Percentiles rank a stretch among this genome's conserved stretches.
phyloP scores from a whole-genome alignment of 1,284 basidiomycete species.

The Trametes versicolor region DNA sequence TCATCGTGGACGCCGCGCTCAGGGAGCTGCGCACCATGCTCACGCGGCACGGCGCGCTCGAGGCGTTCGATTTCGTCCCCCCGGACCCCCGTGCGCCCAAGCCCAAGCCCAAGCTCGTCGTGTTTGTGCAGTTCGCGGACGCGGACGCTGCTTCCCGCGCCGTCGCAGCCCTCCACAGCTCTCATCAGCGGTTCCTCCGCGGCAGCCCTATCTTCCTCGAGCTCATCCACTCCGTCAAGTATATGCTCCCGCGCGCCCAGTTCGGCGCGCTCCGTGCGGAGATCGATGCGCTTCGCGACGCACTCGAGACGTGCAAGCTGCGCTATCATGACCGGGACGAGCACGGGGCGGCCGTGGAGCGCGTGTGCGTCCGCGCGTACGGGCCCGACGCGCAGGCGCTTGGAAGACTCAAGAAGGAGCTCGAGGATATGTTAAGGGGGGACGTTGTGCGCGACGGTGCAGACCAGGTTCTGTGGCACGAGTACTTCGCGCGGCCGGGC shows the following conservation, averaged over 20 bases:
- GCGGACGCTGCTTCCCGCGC: slow-evolving; percentile 39
- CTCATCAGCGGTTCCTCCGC: slow-evolving; percentile 34
- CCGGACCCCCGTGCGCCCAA: slow-evolving; percentile 13
- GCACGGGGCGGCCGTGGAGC: slow-evolving; percentile 30
- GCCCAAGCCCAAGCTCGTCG: slow-evolving; percentile 37
- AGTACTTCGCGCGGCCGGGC: slow-evolving; percentile 52
- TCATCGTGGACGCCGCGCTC: slow-evolving; percentile 23
- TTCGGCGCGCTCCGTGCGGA: slow-evolving; percentile 40
- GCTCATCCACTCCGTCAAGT: slow-evolving; percentile 43
- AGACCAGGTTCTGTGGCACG: slow-evolving; percentile 54
- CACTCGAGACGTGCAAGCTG: slow-evolving; percentile 43
- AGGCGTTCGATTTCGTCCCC: slow-evolving; percentile 38
- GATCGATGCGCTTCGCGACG: slow-evolving; percentile 44
- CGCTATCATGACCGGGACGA: slow-evolving; percentile 46
- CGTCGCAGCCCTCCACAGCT: slow-evolving; percentile 32
- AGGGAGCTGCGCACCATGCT: slow-evolving; percentile 29
- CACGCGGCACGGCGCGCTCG: slow-evolving; percentile 31
- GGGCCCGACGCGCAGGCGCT: slow-evolving; percentile 48
- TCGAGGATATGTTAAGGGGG: slow-evolving; percentile 52
- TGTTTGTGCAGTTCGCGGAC: slow-evolving; percentile 41
- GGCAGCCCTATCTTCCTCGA: slow-evolving; percentile 39
- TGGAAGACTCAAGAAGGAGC: slow-evolving; percentile 45
- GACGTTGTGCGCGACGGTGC: slow-evolving; percentile 45
- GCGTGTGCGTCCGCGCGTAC: slow-evolving; percentile 52
- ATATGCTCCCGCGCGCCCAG: slow-evolving; percentile 36